phyloP scores from a whole-genome alignment of 2,329 filamentous ascomycete genomes.

The Geosmithia putterillii region DNA sequence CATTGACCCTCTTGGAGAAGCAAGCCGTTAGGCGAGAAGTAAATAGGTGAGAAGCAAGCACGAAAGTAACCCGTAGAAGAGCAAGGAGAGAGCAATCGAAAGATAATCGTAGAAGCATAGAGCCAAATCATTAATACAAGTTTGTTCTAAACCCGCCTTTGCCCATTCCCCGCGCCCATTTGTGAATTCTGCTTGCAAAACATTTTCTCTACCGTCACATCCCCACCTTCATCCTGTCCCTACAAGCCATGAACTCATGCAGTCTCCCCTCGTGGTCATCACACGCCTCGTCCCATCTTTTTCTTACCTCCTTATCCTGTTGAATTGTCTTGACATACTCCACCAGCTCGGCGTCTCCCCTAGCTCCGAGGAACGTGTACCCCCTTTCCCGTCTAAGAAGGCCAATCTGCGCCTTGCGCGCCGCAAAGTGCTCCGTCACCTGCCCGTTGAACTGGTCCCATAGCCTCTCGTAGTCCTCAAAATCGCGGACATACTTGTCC shows the following conservation, averaged over 20 bases:
- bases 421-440: conserved; percentile 43
- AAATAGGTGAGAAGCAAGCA: too few relatives aligned
- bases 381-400: conserved; percentile 26
- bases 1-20: too few relatives aligned
- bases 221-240: conserved; percentile 25
- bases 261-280: conserved; percentile 48
- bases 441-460: conserved; percentile 37
- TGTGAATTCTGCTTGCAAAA: too few relatives aligned
- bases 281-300: conserved; percentile 46
- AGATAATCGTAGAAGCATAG: too few relatives aligned
- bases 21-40: too few relatives aligned
- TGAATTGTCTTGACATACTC: conserved; percentile 49
- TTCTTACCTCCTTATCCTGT: conserved; percentile 52
- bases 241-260: conserved; percentile 40
- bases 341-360: conserved; percentile 32
- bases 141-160: too few relatives aligned
- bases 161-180: too few relatives aligned
- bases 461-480: conserved; percentile 38
- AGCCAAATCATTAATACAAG: background rate
- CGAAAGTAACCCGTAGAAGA: background rate
- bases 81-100: background rate
- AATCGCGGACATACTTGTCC: conserved; percentile 39
- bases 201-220: too few relatives aligned
- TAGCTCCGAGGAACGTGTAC: conserved; percentile 29
- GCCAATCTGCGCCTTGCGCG: conserved; percentile 32